Conservation (phyloP, 2,329 filamentous ascomycete species). For the Intubia oerlemansii region DNA sequence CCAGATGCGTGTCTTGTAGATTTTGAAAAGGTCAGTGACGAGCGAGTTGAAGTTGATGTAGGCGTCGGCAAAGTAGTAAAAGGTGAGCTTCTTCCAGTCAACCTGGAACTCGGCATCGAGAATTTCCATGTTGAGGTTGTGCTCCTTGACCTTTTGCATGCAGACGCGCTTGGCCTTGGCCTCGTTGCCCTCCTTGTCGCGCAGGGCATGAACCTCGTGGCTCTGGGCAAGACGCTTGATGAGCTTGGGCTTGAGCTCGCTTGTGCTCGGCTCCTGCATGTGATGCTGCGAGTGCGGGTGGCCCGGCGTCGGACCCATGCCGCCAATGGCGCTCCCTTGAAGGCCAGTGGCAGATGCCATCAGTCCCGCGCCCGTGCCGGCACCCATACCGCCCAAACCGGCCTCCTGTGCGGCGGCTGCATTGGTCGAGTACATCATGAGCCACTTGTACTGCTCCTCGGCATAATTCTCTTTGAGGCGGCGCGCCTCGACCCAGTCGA, state of each 20-base stretch:
- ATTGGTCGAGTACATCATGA: conserved; percentile 94
- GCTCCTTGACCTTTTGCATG: conserved; percentile 89
- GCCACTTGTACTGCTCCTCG: conserved; percentile 92
- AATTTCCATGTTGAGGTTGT: conserved; percentile 88
- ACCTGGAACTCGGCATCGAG: conserved; percentile 97
- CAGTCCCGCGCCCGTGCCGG: conserved; percentile 37
- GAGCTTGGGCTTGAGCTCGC: conserved; percentile 81
- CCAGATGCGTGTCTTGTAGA: conserved; percentile 98
- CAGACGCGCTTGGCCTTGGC: conserved; percentile 93
- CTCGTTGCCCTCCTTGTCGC: conserved; percentile 93
- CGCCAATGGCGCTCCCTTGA: conserved; percentile 50
- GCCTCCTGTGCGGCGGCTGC: conserved; percentile 40
- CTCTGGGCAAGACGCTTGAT: conserved; percentile 87
- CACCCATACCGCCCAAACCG: too few relatives aligned
- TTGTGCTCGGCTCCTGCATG: conserved; percentile 45
- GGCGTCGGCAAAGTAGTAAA: conserved; percentile 94
- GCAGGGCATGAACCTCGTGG: conserved; percentile 72
- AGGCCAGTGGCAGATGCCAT: conserved; percentile 41
- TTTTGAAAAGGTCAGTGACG: conserved; percentile 94
- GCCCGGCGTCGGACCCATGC: conserved; percentile 55
- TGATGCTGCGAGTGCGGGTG: too few relatives aligned
- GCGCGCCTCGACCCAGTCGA: conserved; percentile 73
- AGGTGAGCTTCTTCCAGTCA: conserved; percentile 97
- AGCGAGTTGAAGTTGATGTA: conserved; percentile 99
- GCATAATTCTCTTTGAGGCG: conserved; percentile 78